Evolutionary conservation across 345 rosid genomes (phyloP).

Genomic region (Boechera retrofracta): DNA sequence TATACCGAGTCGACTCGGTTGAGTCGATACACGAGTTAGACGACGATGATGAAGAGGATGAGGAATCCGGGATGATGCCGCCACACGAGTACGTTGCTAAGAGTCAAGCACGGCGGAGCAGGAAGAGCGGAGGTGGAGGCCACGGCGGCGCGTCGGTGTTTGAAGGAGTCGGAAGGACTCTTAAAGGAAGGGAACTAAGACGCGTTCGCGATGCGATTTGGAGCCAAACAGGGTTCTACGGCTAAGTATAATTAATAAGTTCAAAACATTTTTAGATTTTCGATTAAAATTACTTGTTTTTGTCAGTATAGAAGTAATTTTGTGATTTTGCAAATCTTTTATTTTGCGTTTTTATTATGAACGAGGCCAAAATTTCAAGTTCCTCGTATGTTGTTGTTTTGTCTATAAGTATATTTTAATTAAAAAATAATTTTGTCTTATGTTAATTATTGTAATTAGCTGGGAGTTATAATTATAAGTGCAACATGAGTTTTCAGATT

Average conservation of each 20-base stretch:
- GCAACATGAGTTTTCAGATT: not conserved
- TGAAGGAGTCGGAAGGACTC: slow-evolving; percentile 90
- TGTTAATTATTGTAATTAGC: not conserved
- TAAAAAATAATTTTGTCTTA: slow-evolving; percentile 16
- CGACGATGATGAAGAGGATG: slow-evolving; percentile 57
- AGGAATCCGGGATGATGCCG: slow-evolving; percentile 66
- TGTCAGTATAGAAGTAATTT: slow-evolving; percentile 38
- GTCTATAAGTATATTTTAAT: slow-evolving; percentile 7
- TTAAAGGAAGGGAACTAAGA: slow-evolving; percentile 91
- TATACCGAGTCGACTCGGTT: slow-evolving; percentile 72
- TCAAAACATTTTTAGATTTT: slow-evolving; percentile 13
- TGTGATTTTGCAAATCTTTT: not conserved
- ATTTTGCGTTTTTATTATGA: not conserved
- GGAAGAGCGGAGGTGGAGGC: slow-evolving; percentile 38
- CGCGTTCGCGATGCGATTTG: slow-evolving; percentile 94
- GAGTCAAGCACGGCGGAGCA: slow-evolving; percentile 59
- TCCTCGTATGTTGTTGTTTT: slow-evolving; percentile 27
- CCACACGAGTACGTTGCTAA: slow-evolving; percentile 95
- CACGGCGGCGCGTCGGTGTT: slow-evolving; percentile 63
- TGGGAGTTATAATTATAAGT: not conserved
- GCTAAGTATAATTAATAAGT: slow-evolving; percentile 41
- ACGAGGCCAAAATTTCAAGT: slow-evolving; percentile 28
- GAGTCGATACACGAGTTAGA: slow-evolving; percentile 77
- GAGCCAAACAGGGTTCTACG: slow-evolving; percentile 88
- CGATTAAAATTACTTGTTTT: slow-evolving; percentile 35